Evolutionary conservation across 768 basidiomycete genomes (phyloP).

Genomic region (Astraeus odoratus): DNA sequence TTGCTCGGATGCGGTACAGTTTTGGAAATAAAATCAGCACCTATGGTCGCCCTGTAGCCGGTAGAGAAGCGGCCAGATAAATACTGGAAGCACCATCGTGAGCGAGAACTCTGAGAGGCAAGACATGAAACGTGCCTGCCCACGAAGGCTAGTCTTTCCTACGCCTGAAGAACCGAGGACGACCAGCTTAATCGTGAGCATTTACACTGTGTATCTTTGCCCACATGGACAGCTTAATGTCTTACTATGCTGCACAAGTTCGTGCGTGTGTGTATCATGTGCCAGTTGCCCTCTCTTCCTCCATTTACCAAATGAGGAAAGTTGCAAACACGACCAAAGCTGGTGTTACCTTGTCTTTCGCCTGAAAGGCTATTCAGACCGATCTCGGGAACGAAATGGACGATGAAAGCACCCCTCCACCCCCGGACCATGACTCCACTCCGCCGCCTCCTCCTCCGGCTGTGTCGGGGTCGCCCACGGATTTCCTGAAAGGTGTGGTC

Average conservation of each 20-base stretch:
- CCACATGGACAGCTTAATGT: background rate
- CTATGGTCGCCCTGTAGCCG: conserved; percentile 80
- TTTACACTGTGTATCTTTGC: conserved; percentile 17
- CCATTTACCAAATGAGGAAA: background rate
- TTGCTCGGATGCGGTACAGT: conserved; percentile 54
- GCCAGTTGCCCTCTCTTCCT: too few relatives aligned
- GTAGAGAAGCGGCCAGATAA: conserved; percentile 70
- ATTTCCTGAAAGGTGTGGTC: conserved; percentile 91
- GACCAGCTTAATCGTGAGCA: conserved; percentile 75
- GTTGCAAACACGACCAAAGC: conserved; percentile 16
- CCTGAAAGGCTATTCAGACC: background rate
- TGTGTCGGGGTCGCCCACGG: conserved; percentile 77
- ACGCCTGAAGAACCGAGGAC: conserved; percentile 78
- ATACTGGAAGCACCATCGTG: conserved; percentile 39
- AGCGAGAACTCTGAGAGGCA: background rate
- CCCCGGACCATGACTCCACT: conserved; percentile 35
- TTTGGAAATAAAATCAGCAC: conserved; percentile 83
- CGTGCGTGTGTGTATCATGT: too few relatives aligned
- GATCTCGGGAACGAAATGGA: conserved; percentile 14
- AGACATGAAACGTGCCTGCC: conserved; percentile 44
- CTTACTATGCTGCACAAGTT: too few relatives aligned
- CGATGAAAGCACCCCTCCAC: conserved; percentile 27
- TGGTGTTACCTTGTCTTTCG: background rate
- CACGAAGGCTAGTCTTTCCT: conserved; percentile 79
- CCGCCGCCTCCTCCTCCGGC: conserved; percentile 43